Conservation (phyloP, 1,284 basidiomycete species). For the Cutaneotrichosporon curvatum region DNA sequence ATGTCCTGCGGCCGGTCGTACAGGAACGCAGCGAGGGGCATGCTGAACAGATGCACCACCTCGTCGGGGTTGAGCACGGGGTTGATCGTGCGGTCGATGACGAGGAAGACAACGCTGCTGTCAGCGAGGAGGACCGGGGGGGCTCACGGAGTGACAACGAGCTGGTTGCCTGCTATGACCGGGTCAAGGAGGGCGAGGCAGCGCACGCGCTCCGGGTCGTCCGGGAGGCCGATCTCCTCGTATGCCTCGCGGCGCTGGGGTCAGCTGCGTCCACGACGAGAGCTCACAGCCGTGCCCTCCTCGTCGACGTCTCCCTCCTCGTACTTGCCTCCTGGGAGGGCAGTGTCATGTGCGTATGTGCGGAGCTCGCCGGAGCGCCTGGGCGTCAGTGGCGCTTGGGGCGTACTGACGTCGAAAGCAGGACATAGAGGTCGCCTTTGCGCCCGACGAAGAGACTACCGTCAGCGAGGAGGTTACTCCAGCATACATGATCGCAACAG, state of each 20-base stretch:
- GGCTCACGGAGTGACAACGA: slow-evolving; percentile 70
- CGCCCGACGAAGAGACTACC: slow-evolving; percentile 64
- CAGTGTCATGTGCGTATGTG: slow-evolving; percentile 74
- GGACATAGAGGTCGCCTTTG: slow-evolving; percentile 69
- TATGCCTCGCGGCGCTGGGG: slow-evolving; percentile 63
- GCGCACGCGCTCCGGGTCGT: slow-evolving; percentile 60
- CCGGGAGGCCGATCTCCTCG: slow-evolving; percentile 74
- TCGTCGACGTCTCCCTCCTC: slow-evolving; percentile 60
- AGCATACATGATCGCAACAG: slow-evolving; percentile 37
- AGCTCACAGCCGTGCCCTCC: slow-evolving; percentile 70
- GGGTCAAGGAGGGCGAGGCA: slow-evolving; percentile 68
- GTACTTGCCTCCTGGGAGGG: slow-evolving; percentile 71
- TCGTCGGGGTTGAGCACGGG: slow-evolving; percentile 71
- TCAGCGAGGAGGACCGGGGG: slow-evolving; percentile 1
- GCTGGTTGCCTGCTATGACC: slow-evolving; percentile 61
- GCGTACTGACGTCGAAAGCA: slow-evolving; percentile 51
- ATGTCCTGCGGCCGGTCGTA: slow-evolving; percentile 57
- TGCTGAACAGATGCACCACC: slow-evolving; percentile 71
- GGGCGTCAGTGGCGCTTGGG: too few species aligned
- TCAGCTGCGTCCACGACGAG: not conserved
- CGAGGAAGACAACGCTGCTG: slow-evolving; percentile 67
- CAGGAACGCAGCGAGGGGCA: slow-evolving; percentile 69
- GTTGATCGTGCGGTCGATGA: slow-evolving; percentile 56
- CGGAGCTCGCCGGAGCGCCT: slow-evolving; percentile 59
- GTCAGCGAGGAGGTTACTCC: not conserved